phyloP scores from a whole-genome alignment of 306 rosid genomes.

The Cucumis sativus region DNA sequence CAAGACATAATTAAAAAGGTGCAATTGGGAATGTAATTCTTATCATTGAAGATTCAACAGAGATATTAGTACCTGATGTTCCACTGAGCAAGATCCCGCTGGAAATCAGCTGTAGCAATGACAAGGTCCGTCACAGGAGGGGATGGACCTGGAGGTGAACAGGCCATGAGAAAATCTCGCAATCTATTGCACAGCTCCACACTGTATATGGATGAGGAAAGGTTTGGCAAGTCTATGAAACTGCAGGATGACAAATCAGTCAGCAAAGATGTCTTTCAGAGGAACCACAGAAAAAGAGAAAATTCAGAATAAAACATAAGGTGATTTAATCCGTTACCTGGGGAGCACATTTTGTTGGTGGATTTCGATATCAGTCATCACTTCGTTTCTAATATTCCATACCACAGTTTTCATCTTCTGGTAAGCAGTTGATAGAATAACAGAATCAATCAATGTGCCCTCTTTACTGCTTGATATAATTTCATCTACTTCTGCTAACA shows the following conservation, averaged over 20 bases:
- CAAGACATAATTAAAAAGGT: not conserved
- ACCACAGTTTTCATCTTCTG: slow-evolving; percentile 78
- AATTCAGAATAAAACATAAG: not conserved
- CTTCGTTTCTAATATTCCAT: slow-evolving; percentile 56
- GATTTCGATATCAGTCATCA: slow-evolving; percentile 71
- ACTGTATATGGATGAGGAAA: slow-evolving; percentile 84
- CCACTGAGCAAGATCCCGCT: slow-evolving; percentile 72
- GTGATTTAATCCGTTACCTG: slow-evolving; percentile 26
- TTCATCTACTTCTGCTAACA: slow-evolving; percentile 79
- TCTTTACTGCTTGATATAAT: slow-evolving; percentile 50
- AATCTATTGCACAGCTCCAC: slow-evolving; percentile 72
- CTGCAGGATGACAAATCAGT: slow-evolving; percentile 31
- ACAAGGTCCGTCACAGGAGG: slow-evolving; percentile 84
- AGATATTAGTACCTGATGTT: slow-evolving; percentile 36
- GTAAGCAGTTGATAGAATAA: slow-evolving; percentile 53
- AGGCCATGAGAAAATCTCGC: slow-evolving; percentile 77
- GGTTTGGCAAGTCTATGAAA: slow-evolving; percentile 85
- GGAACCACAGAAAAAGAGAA: not conserved
- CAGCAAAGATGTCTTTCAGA: not conserved
- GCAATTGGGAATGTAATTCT: not conserved
- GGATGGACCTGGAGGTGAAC: slow-evolving; percentile 79
- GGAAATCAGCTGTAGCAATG: slow-evolving; percentile 89
- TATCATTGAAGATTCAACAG: not conserved
- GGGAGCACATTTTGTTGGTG: slow-evolving; percentile 87
- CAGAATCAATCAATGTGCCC: slow-evolving; percentile 43